Percentiles rank a stretch among this genome's conserved stretches.
These are phyloP conservation scores for Starmera pachycereana DNA, from an alignment of 805 yeast genomes.

Conservation along the genomic window DNA sequence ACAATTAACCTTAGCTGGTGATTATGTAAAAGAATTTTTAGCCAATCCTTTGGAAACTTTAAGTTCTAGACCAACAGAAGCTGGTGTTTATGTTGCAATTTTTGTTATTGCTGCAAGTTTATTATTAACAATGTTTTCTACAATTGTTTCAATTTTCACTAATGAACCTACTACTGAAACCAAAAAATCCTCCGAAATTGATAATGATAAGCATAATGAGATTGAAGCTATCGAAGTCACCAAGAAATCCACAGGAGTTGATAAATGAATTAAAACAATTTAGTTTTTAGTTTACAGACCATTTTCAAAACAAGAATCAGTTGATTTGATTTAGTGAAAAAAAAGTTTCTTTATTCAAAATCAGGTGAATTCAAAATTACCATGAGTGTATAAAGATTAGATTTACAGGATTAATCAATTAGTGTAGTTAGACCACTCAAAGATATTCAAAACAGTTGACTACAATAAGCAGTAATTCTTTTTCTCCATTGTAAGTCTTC, in stretches of 20 bases:
- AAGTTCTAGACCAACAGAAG: conserved; percentile 37
- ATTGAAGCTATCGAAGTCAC: conserved; percentile 7
- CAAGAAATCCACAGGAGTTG: conserved; percentile 5
- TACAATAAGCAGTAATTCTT: no score
- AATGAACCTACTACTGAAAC: conserved; percentile 8
- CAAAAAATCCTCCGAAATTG: background rate
- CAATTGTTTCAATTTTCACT: conserved; percentile 14
- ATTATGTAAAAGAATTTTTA: conserved; percentile 28
- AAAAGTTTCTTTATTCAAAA: no score
- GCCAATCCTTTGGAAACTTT: conserved; percentile 36
- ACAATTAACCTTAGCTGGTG: conserved; percentile 14
- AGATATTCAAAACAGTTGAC: no score
- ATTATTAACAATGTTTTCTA: conserved; percentile 32
- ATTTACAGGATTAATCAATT: no score
- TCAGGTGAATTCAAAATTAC: no score
- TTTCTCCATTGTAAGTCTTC: no score
- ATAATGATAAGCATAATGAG: background rate
- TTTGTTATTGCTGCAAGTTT: conserved; percentile 31
- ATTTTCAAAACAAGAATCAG: background rate
- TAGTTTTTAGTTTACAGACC: background rate
- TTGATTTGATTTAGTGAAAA: background rate
- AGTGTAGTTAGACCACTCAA: no score
- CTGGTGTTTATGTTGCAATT: conserved; percentile 34
- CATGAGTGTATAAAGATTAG: no score
- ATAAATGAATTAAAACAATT: conserved; percentile 6